These are phyloP conservation scores for Salinomyces thailandicus DNA, from an alignment of 2,329 filamentous ascomycete species.

Conservation along the genomic window DNA sequence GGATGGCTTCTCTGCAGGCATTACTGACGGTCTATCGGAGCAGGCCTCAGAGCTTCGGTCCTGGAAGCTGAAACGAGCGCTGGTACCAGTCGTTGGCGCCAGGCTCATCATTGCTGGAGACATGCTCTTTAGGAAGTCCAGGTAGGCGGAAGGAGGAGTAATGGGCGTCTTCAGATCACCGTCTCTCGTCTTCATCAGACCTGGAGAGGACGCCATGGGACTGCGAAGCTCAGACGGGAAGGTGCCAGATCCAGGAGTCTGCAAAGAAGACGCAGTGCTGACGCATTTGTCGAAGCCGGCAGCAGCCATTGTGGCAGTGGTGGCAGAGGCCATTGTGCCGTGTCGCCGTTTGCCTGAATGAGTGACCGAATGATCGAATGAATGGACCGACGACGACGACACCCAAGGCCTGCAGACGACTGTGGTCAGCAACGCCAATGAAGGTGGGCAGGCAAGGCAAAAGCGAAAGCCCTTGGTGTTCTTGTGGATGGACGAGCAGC, in stretches of 20 bases:
- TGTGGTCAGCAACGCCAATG: conserved; percentile 15
- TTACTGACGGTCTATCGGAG: conserved; percentile 16
- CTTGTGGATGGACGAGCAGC: no score
- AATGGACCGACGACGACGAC: conserved; percentile 21
- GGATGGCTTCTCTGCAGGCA: conserved; percentile 25
- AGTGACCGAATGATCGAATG: conserved; percentile 22
- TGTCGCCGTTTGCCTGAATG: conserved; percentile 17
- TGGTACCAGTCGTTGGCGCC: conserved; percentile 46
- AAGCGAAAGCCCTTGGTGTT: conserved; percentile 8
- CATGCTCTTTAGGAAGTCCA: conserved; percentile 82
- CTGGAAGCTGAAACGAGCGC: conserved; percentile 39
- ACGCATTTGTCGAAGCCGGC: conserved; percentile 31
- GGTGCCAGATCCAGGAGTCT: conserved; percentile 51
- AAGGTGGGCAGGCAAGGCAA: conserved; percentile 4
- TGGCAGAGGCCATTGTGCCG: conserved; percentile 19
- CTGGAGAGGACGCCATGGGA: conserved; percentile 52
- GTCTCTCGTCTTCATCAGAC: conserved; percentile 57
- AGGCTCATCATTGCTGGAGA: conserved; percentile 61
- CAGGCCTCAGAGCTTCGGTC: conserved; percentile 24
- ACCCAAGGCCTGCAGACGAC: conserved; percentile 15
- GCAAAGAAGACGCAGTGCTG: conserved; percentile 27
- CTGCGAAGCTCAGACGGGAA: conserved; percentile 48
- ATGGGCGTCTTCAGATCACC: conserved; percentile 71
- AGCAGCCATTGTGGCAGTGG: conserved; percentile 26
- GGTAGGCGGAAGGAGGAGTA: conserved; percentile 79